A percentile compares a stretch with the other conserved stretches of the same genome.
These are phyloP conservation scores for Kazachstania africana DNA, from an alignment of 805 yeast genomes.

Conservation along the genomic window DNA sequence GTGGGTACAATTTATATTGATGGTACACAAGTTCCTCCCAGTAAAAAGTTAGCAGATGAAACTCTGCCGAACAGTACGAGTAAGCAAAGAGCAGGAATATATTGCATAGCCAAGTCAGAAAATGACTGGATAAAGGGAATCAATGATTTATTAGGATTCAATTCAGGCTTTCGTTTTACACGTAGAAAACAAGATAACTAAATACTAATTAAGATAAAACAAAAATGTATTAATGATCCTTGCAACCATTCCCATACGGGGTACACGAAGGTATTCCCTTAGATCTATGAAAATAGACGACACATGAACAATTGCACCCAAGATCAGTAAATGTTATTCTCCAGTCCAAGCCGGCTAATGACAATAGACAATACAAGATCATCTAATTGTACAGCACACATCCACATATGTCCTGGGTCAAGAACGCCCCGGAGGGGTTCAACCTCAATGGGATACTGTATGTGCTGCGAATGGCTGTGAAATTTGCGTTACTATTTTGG, in stretches of 20 bases:
- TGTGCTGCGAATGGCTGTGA: conserved; percentile 52
- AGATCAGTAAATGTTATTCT: conserved; percentile 47
- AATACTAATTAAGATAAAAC: neutral
- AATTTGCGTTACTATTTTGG: conserved; percentile 42
- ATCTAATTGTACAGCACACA: conserved; percentile 28
- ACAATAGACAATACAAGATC: conserved; percentile 6
- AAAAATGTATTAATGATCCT: conserved; percentile 32
- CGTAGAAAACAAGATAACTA: conserved; percentile 9
- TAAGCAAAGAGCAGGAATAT: conserved; percentile 46
- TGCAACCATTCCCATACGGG: conserved; percentile 59
- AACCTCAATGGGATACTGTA: conserved; percentile 61
- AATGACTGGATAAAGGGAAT: conserved; percentile 90
- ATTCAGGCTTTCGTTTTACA: conserved; percentile 59
- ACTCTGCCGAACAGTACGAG: conserved; percentile 5
- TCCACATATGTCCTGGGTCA: conserved; percentile 61
- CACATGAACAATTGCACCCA: conserved; percentile 64
- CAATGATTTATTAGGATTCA: conserved; percentile 80
- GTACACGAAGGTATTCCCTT: conserved; percentile 68
- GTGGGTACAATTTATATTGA: conserved; percentile 48
- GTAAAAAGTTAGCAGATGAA: conserved; percentile 8
- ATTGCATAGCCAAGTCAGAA: conserved; percentile 75
- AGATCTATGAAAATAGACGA: conserved; percentile 36
- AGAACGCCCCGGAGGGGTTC: conserved; percentile 49
- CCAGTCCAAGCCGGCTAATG: conserved; percentile 41
- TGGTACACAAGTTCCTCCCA: conserved; percentile 35